These are phyloP conservation scores for Gracilaria domingensis DNA, from an alignment of 23 red algal genomes.

Conservation along the genomic window DNA sequence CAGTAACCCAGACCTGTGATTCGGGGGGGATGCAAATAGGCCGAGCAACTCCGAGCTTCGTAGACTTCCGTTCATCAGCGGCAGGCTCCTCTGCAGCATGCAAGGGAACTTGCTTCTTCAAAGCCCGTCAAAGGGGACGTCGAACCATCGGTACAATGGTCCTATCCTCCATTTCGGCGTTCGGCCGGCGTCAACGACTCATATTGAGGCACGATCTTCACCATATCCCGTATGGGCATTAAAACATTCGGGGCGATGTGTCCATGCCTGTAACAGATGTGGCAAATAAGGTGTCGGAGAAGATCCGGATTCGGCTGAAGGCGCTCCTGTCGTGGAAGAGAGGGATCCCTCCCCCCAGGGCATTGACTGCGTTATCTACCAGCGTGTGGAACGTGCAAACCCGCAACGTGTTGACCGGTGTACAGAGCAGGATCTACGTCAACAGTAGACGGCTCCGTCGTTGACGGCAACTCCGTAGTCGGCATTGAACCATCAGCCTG, in stretches of 20 bases:
- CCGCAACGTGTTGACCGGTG: not conserved
- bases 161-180: not conserved
- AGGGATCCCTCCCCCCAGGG: too few relatives aligned
- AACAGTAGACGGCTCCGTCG: not conserved
- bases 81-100: not conserved
- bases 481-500: not conserved
- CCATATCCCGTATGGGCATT: not conserved
- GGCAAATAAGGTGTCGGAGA: too few relatives aligned
- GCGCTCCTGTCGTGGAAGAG: not conserved
- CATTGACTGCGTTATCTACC: too few relatives aligned
- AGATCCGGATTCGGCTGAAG: too few relatives aligned
- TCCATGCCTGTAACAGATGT: not conserved
- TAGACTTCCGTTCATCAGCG: not conserved
- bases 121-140: not conserved
- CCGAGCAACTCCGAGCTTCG: not conserved
- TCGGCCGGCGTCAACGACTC: not conserved
- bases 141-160: not conserved
- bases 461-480: slow-evolving; percentile 1
- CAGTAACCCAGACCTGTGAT: not conserved
- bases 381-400: not conserved
- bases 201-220: not conserved
- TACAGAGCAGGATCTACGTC: not conserved
- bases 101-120: not conserved
- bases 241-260: not conserved
- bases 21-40: not conserved